These are phyloP conservation scores for Eryngium alpinum DNA, from an alignment of 140 eudicot genomes.

Conservation along the genomic window DNA sequence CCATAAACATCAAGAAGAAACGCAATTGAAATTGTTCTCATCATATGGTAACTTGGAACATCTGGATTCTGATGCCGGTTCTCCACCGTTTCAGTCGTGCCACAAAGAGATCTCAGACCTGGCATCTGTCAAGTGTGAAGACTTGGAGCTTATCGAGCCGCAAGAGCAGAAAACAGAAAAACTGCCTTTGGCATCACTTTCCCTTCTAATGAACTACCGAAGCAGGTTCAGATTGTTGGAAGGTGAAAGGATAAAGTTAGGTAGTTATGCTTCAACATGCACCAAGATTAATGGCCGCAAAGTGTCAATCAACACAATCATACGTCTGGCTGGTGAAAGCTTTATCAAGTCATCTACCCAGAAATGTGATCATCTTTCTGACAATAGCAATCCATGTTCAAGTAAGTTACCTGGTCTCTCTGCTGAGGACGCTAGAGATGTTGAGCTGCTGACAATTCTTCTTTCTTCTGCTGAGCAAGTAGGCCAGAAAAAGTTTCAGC, in stretches of 20 bases:
- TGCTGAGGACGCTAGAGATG: slow-evolving; percentile 1
- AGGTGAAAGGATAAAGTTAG: neutral
- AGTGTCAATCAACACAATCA: slow-evolving; percentile 17
- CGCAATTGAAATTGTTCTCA: slow-evolving; percentile 1
- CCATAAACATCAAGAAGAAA: neutral
- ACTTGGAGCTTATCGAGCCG: neutral
- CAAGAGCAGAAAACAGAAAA: neutral
- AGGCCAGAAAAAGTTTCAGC: neutral
- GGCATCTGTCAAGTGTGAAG: slow-evolving; percentile 3
- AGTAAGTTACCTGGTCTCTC: neutral
- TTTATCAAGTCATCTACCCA: slow-evolving; percentile 14
- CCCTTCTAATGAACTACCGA: neutral
- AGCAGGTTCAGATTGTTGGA: neutral
- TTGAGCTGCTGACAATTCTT: slow-evolving; percentile 4
- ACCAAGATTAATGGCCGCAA: neutral
- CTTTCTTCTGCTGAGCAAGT: slow-evolving; percentile 8
- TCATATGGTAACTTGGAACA: slow-evolving; percentile 14
- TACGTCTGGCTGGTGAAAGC: slow-evolving; percentile 23
- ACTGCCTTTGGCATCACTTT: neutral
- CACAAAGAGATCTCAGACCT: slow-evolving; percentile 7
- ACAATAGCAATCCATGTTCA: neutral
- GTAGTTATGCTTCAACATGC: neutral
- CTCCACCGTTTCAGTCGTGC: slow-evolving; percentile 20
- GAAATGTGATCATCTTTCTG: neutral
- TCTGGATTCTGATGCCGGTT: slow-evolving; percentile 8